Evolutionary conservation across 2,329 filamentous ascomycete species (phyloP).

Genomic region (Alternaria arbusti): DNA sequence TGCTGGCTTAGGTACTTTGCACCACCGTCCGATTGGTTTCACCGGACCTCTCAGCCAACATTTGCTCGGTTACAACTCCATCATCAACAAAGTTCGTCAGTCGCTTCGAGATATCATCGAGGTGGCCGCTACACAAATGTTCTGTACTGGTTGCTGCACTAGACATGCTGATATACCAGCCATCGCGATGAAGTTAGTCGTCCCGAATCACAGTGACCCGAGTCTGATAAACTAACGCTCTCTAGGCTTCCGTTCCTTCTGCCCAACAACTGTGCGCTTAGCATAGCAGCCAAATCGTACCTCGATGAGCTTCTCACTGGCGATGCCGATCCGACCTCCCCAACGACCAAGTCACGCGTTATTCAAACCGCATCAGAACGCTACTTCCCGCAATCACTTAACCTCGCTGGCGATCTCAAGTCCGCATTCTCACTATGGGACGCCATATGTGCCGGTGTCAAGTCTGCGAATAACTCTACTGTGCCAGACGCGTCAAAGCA

Average conservation of each 20-base stretch:
- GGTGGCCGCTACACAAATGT: slow-evolving; percentile 78
- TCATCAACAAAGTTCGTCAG: slow-evolving; percentile 79
- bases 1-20: slow-evolving; percentile 80
- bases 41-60: slow-evolving; percentile 93
- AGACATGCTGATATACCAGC: slow-evolving; percentile 66
- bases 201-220: slow-evolving; percentile 33
- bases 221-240: slow-evolving; percentile 9
- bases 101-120: slow-evolving; percentile 84
- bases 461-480: slow-evolving; percentile 56
- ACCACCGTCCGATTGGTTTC: slow-evolving; percentile 86
- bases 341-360: slow-evolving; percentile 57
- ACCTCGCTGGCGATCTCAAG: slow-evolving; percentile 64
- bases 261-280: slow-evolving; percentile 76
- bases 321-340: slow-evolving; percentile 59
- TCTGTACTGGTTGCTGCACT: slow-evolving; percentile 79
- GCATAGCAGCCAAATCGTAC: slow-evolving; percentile 80
- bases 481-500: slow-evolving; percentile 55
- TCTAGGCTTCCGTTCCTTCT: slow-evolving; percentile 67
- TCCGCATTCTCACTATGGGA: slow-evolving; percentile 70
- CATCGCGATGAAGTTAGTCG: slow-evolving; percentile 73
- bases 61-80: slow-evolving; percentile 82
- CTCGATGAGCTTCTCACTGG: slow-evolving; percentile 72
- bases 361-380: slow-evolving; percentile 60
- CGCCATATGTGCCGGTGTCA: slow-evolving; percentile 66
- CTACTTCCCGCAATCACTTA: slow-evolving; percentile 67